phyloP scores from a whole-genome alignment of 1,284 basidiomycete genomes.

The Naganishia sp. region DNA sequence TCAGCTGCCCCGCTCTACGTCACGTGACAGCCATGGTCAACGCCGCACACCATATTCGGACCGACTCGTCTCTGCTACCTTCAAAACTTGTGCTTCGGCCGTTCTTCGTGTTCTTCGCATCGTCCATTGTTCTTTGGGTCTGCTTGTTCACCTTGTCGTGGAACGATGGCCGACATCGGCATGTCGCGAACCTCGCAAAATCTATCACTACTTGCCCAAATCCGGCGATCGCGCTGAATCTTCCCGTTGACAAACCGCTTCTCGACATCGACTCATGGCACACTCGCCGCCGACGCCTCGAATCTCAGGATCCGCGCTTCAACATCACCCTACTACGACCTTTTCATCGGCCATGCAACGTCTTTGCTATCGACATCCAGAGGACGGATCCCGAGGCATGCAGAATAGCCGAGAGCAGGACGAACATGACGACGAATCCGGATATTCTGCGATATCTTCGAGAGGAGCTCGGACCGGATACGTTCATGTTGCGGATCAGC shows the following conservation, averaged over 20 bases:
- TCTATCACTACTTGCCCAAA: conserved; percentile 3
- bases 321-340: conserved; percentile 1
- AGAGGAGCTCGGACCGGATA: conserved; percentile 21
- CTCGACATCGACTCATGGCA: conserved; percentile 8
- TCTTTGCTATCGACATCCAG: conserved; percentile 15
- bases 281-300: background rate
- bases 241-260: conserved; percentile 7
- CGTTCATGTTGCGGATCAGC: conserved; percentile 23
- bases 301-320: conserved; percentile 3
- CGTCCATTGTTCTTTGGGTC: background rate
- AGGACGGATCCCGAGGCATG: conserved; percentile 3
- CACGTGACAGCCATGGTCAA: background rate
- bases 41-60: background rate
- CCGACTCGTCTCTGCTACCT: background rate
- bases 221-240: background rate
- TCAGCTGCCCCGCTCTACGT: background rate
- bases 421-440: conserved; percentile 13
- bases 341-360: background rate
- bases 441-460: conserved; percentile 11
- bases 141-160: background rate
- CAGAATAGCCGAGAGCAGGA: conserved; percentile 14
- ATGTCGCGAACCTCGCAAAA: background rate
- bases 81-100: background rate
- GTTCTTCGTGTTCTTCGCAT: background rate
- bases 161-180: background rate